These are phyloP conservation scores for Dillenia suffruticosa DNA, from an alignment of 164 flowering plant species.

Conservation along the genomic window DNA sequence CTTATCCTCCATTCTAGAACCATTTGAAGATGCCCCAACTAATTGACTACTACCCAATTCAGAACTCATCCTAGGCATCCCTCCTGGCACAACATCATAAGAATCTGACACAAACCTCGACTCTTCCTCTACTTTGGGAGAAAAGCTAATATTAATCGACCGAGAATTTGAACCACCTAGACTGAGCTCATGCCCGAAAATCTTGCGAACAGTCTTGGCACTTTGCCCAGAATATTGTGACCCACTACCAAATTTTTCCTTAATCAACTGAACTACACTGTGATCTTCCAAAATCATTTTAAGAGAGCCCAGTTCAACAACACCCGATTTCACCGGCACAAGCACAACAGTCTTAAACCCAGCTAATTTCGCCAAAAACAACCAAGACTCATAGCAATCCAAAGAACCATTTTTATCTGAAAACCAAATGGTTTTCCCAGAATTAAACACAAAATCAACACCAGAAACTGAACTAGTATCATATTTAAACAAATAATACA, in stretches of 20 bases:
- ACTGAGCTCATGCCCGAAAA: constrained; percentile 71
- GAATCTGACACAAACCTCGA: constrained; percentile 32
- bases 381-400: constrained; percentile 48
- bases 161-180: constrained; percentile 43
- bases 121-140: constrained; percentile 72
- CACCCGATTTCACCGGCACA: constrained; percentile 72
- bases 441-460: constrained; percentile 38
- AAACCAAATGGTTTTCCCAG: constrained; percentile 56
- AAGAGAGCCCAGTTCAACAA: constrained; percentile 72
- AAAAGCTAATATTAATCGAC: constrained; percentile 45
- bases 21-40: constrained; percentile 47
- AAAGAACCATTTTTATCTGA: constrained; percentile 33
- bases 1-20: constrained; percentile 27
- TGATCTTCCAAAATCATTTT: constrained; percentile 50
- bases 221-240: constrained; percentile 22
- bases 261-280: constrained; percentile 36
- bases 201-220: constrained; percentile 29
- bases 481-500: constrained; percentile 50
- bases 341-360: constrained; percentile 54
- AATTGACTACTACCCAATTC: constrained; percentile 22
- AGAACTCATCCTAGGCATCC: neutral
- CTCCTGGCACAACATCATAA: constrained; percentile 14
- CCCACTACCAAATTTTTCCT: constrained; percentile 33
- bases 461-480: constrained; percentile 28
- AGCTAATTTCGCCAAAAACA: constrained; percentile 48